phyloP scores from a whole-genome alignment of 345 rosid genomes.

The Salix caprea region DNA sequence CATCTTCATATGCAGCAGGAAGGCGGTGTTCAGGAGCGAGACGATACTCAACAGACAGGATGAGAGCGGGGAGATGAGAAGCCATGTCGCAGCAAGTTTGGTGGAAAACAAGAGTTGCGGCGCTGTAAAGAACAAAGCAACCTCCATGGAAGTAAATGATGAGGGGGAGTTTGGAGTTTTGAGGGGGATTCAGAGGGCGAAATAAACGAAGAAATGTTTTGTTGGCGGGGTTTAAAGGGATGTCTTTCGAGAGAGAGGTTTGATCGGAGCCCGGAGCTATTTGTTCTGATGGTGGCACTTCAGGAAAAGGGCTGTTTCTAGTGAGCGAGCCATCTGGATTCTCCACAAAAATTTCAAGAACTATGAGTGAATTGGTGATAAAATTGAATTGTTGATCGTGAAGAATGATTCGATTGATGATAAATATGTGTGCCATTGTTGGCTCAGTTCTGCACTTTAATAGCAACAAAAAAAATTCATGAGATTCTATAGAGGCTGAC shows the following conservation, averaged over 20 bases:
- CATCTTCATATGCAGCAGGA: constrained; percentile 86
- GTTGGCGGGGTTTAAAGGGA: constrained; percentile 46
- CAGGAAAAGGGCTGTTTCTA: constrained; percentile 40
- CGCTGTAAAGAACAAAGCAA: constrained; percentile 54
- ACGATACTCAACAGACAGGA: constrained; percentile 82
- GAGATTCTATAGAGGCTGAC: too few relatives aligned
- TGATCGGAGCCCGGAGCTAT: constrained; percentile 9
- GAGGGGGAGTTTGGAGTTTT: constrained; percentile 46
- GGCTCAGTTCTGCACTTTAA: too few relatives aligned
- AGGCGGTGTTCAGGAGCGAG: constrained; percentile 88
- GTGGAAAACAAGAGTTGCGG: constrained; percentile 44
- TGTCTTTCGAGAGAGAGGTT: constrained; percentile 45
- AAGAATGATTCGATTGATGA: too few relatives aligned
- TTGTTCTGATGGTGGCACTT: constrained; percentile 28
- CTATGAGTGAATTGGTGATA: too few relatives aligned
- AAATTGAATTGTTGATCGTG: too few relatives aligned
- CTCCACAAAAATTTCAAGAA: too few relatives aligned
- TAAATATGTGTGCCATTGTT: too few relatives aligned
- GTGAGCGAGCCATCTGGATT: constrained; percentile 69
- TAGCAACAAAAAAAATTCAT: too few relatives aligned
- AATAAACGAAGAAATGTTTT: constrained; percentile 59
- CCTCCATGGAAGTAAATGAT: constrained; percentile 74
- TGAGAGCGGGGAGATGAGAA: constrained; percentile 37
- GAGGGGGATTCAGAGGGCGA: constrained; percentile 41
- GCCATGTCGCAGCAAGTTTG: constrained; percentile 48